Conservation (phyloP, 208 protist species). For the Polymyxa betae region DNA sequence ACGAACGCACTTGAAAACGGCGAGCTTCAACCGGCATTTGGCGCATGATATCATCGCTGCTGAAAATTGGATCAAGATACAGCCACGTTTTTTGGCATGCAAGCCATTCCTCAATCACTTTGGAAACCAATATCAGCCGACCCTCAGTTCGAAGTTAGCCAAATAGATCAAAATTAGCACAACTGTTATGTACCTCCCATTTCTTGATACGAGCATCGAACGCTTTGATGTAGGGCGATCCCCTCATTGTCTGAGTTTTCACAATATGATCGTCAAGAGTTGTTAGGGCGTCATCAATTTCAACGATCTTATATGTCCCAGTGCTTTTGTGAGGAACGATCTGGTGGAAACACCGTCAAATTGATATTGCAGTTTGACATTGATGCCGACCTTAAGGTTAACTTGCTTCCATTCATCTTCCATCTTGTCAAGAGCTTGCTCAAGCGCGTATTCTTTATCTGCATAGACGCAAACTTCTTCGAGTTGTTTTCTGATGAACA, state of each 20-base stretch:
- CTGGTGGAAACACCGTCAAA: neutral
- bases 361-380: neutral
- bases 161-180: slow-evolving; percentile 23
- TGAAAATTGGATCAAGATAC: slow-evolving; percentile 97
- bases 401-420: slow-evolving; percentile 66
- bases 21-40: slow-evolving; percentile 91
- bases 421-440: slow-evolving; percentile 92
- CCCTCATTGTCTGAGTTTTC: slow-evolving; percentile 62
- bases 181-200: neutral
- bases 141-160: neutral
- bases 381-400: slow-evolving; percentile 58
- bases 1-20: slow-evolving; percentile 63
- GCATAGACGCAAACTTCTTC: slow-evolving; percentile 87
- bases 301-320: slow-evolving; percentile 61
- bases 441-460: slow-evolving; percentile 91
- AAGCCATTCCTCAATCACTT: slow-evolving; percentile 74
- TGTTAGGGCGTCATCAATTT: slow-evolving; percentile 56
- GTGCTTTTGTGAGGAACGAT: slow-evolving; percentile 76
- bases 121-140: slow-evolving; percentile 24
- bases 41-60: slow-evolving; percentile 93
- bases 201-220: slow-evolving; percentile 64
- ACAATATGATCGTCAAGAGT: slow-evolving; percentile 61
- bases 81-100: slow-evolving; percentile 90
- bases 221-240: slow-evolving; percentile 78
- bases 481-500: slow-evolving; percentile 76